Percentiles rank a stretch among this genome's conserved stretches.
These are phyloP conservation scores for Pythium aristosporum DNA, from an alignment of 352 stramenopile genomes.

Conservation along the genomic window DNA sequence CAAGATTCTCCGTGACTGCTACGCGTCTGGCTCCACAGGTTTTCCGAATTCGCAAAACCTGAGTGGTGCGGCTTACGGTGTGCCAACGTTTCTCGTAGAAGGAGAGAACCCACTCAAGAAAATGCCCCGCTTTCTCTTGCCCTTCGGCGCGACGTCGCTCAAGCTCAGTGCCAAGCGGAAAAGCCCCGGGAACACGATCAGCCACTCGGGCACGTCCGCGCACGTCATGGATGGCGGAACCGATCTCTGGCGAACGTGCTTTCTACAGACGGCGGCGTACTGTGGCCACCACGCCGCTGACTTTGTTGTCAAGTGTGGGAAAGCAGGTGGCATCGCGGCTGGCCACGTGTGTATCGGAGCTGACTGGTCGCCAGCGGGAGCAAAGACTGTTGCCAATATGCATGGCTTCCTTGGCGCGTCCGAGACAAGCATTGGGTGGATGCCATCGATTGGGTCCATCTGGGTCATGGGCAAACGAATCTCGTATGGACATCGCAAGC, in stretches of 20 bases:
- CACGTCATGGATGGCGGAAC: slow-evolving; percentile 41
- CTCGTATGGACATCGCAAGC: slow-evolving; percentile 46
- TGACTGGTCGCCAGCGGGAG: slow-evolving; percentile 40
- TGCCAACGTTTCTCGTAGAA: slow-evolving; percentile 83
- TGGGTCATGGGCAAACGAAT: slow-evolving; percentile 67
- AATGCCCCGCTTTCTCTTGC: slow-evolving; percentile 57
- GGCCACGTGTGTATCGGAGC: slow-evolving; percentile 78
- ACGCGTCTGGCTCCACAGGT: slow-evolving; percentile 74
- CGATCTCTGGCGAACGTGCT: slow-evolving; percentile 62
- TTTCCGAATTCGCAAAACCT: slow-evolving; percentile 89
- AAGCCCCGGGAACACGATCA: slow-evolving; percentile 55
- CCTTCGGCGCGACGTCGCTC: slow-evolving; percentile 50
- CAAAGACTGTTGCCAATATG: background rate
- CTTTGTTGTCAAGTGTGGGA: slow-evolving; percentile 75
- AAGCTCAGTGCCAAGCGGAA: slow-evolving; percentile 74
- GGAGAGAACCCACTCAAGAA: slow-evolving; percentile 67
- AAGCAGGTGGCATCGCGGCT: slow-evolving; percentile 54
- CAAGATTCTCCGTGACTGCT: slow-evolving; percentile 85
- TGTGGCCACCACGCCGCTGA: slow-evolving; percentile 75
- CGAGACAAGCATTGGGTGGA: slow-evolving; percentile 69
- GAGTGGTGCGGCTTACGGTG: slow-evolving; percentile 77
- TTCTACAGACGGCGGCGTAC: slow-evolving; percentile 58
- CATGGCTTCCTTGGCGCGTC: slow-evolving; percentile 14
- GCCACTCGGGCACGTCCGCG: slow-evolving; percentile 68
- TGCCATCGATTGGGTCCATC: slow-evolving; percentile 75